phyloP scores from a whole-genome alignment of 441 rosid species.

The Theobroma grandiflorum region DNA sequence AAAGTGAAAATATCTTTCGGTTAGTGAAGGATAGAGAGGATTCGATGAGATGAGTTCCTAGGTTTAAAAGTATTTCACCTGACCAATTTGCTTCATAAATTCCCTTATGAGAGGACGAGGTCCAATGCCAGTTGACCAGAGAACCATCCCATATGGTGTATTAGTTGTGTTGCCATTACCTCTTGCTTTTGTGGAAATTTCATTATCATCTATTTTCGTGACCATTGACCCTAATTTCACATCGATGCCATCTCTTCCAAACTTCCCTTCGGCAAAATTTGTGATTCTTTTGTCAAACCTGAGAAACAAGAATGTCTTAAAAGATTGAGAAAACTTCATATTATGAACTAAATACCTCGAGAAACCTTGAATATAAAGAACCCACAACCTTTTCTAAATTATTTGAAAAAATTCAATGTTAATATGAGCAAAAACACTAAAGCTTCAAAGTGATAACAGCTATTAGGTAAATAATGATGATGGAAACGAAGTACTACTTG shows the following conservation, averaged over 20 bases:
- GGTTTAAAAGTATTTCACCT: constrained; percentile 56
- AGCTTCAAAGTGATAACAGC: not conserved
- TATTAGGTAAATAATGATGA: not conserved
- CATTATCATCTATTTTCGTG: constrained; percentile 73
- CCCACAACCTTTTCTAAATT: not conserved
- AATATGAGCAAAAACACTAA: not conserved
- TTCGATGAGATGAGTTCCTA: constrained; percentile 12
- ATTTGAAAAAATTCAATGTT: not conserved
- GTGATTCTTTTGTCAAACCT: constrained; percentile 99
- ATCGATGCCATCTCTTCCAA: constrained; percentile 87
- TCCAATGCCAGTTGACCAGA: constrained; percentile 99
- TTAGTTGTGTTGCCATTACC: constrained; percentile 61
- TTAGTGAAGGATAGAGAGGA: not conserved
- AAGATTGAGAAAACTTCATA: constrained; percentile 11
- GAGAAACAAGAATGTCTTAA: constrained; percentile 29
- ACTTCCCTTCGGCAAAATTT: constrained; percentile 89
- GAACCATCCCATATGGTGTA: constrained; percentile 91
- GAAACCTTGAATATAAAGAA: constrained; percentile 9
- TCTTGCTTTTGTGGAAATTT: constrained; percentile 77
- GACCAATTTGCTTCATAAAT: constrained; percentile 94
- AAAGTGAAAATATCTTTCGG: not conserved
- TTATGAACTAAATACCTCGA: not conserved
- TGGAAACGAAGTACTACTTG: not conserved
- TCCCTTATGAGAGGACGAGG: constrained; percentile 84
- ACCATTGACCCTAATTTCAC: constrained; percentile 95